Evolutionary conservation across 2,329 filamentous ascomycete species (phyloP), one percentile per base, ranked within the genome.

Genomic region (Penicillium hesseltinei): DNA sequence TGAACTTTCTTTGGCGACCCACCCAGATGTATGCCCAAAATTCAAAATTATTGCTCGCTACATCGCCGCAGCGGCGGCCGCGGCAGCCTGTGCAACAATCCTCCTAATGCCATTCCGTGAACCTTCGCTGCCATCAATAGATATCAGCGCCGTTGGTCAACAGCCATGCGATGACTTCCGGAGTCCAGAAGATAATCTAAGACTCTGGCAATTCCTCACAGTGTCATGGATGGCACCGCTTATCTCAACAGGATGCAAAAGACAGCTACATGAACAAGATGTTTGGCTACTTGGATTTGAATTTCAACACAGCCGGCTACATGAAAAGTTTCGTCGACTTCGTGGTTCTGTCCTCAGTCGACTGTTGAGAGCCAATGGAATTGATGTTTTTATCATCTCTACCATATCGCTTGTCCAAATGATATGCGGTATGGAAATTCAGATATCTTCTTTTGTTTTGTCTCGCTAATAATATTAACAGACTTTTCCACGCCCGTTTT

Each of bases 211-310:
- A 64, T 96, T 91, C 75, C 89, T 93, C 84, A 88, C 85, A 6
- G 88, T 96, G 29, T 89, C 85, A 0, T 96, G 92, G 92, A 88
- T 96, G 76, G 78, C 80, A 0, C 88, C 91, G 0, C 75, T 96
- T 7, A 91, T 95, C 13, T 76, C 78, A 1, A 73, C 86, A 25
- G 90, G 88, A 1, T 82, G 80, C 42, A 77, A 79, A 31, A 80
- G 85, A 40, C 88, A 91, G 64, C 78, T 96, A 9, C 78, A 91
- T 36, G 87, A 92, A 39, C 83, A 88, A 38, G 91, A 96, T 69
- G 88, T 96, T 2, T 96, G 92, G 92, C 78, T 82, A 39, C 76
- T 96, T 0, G 86, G 87, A 0, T 89, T 86, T 64, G 88, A 94
- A 52, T 96, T 93, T 61, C 91, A 96, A 66, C 92, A 96, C 70